Percentiles rank a stretch among this genome's conserved stretches.
These are phyloP conservation scores for Claviceps humidiphila DNA, from an alignment of 2,329 filamentous ascomycete genomes.

Conservation along the genomic window DNA sequence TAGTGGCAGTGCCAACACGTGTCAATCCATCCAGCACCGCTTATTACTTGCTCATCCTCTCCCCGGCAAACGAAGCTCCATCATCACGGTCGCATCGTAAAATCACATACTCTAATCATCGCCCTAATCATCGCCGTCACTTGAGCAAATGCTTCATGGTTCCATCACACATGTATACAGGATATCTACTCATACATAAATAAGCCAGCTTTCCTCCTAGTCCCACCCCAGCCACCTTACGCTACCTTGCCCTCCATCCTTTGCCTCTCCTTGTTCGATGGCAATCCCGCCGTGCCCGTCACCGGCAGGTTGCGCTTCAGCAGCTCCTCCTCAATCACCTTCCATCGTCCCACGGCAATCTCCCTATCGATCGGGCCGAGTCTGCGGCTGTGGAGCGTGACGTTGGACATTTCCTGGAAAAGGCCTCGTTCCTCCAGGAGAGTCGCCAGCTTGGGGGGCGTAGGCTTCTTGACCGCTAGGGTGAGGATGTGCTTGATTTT, in stretches of 20 bases:
- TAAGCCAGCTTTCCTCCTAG: not conserved
- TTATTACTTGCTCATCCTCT: too few relatives aligned
- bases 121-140: too few relatives aligned
- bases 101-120: too few relatives aligned
- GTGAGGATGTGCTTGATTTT: conserved; percentile 42
- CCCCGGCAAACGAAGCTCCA: too few relatives aligned
- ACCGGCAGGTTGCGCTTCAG: conserved; percentile 46
- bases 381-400: conserved; percentile 50
- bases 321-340: conserved; percentile 63
- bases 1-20: too few relatives aligned
- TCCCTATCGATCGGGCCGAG: conserved; percentile 62
- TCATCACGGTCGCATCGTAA: too few relatives aligned
- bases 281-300: conserved; percentile 28
- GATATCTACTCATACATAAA: not conserved
- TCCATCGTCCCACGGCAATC: conserved; percentile 59
- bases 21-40: too few relatives aligned
- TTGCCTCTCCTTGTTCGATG: conserved; percentile 29
- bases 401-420: conserved; percentile 48
- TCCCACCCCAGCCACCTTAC: not conserved
- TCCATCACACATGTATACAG: too few relatives aligned
- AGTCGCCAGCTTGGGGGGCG: conserved; percentile 50
- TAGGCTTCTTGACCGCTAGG: conserved; percentile 38
- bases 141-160: not conserved
- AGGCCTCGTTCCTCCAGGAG: conserved; percentile 34
- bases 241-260: conserved; percentile 27